Conservation (phyloP, 78 protist species). For the Dictyostelium brefeldianum region DNA sequence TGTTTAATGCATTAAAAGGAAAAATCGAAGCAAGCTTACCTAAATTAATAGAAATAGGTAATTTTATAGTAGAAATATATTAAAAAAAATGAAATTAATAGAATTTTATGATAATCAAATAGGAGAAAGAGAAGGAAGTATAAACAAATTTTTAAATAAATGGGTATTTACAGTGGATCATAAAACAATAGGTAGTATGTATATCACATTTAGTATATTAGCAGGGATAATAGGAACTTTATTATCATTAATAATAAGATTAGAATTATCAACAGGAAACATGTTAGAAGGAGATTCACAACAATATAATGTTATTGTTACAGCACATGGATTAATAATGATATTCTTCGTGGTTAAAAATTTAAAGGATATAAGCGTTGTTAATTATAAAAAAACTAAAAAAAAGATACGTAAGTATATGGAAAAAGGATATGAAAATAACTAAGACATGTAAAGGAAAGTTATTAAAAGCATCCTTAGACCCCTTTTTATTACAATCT, state of each 20-base stretch:
- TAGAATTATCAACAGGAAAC: slow-evolving; percentile 1
- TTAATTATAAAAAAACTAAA: no score
- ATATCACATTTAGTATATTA: slow-evolving; percentile 15
- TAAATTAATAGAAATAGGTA: no score
- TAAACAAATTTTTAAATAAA: neutral
- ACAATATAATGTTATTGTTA: slow-evolving; percentile 11
- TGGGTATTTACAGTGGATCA: slow-evolving; percentile 37
- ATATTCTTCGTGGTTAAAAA: neutral
- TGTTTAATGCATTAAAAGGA: no score
- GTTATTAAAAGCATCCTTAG: no score
- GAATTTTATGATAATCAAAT: neutral
- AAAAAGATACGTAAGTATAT: no score
- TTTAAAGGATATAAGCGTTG: no score
- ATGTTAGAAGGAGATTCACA: slow-evolving; percentile 22
- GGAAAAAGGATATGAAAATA: no score
- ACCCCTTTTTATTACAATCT: no score
- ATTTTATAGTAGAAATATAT: no score
- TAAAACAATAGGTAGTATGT: slow-evolving; percentile 34
- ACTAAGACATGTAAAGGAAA: no score
- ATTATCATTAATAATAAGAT: slow-evolving; percentile 10
- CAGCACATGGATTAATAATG: slow-evolving; percentile 38
- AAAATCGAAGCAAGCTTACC: no score
- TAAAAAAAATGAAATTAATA: neutral
- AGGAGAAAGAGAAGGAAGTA: neutral
- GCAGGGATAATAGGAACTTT: slow-evolving; percentile 32